These are phyloP conservation scores for Boletellus ananas DNA, from an alignment of 768 basidiomycete species.

Conservation along the genomic window DNA sequence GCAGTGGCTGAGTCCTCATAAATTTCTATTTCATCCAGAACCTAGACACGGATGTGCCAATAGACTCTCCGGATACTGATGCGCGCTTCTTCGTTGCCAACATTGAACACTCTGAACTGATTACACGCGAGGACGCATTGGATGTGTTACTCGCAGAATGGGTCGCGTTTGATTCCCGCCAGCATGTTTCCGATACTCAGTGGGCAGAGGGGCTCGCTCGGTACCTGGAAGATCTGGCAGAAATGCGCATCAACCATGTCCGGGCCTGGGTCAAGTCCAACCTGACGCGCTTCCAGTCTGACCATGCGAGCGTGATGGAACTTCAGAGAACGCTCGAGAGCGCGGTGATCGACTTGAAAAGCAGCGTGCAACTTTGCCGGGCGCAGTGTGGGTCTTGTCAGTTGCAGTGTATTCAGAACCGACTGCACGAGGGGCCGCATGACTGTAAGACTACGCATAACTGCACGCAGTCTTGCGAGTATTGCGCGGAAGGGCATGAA, in stretches of 20 bases:
- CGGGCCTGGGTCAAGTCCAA: conserved; percentile 50
- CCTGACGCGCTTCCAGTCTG: conserved; percentile 43
- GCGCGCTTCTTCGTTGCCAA: conserved; percentile 34
- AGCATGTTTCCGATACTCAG: conserved; percentile 34
- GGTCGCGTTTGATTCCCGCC: conserved; percentile 31
- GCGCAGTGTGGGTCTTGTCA: conserved; percentile 46
- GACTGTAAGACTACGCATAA: conserved; percentile 48
- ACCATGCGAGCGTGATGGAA: conserved; percentile 42
- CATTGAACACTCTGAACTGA: conserved; percentile 10
- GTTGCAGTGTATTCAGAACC: conserved; percentile 44
- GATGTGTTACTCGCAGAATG: conserved; percentile 27
- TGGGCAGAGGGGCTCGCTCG: conserved; percentile 40
- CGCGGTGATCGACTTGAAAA: conserved; percentile 43
- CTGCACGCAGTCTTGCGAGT: conserved; percentile 45
- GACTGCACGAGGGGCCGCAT: conserved; percentile 45
- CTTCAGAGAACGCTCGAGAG: conserved; percentile 43
- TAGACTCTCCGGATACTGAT: conserved; percentile 36
- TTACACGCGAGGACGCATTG: conserved; percentile 11
- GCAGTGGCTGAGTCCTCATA: background rate
- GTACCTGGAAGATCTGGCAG: conserved; percentile 41
- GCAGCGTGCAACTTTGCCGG: conserved; percentile 49
- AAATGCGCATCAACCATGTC: conserved; percentile 46
- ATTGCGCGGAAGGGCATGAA: conserved; percentile 30
- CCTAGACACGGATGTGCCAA: conserved; percentile 46
- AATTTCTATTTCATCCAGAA: conserved; percentile 35